Conservation (phyloP, 495 filamentous ascomycete species). For the Acidomyces sp. region DNA sequence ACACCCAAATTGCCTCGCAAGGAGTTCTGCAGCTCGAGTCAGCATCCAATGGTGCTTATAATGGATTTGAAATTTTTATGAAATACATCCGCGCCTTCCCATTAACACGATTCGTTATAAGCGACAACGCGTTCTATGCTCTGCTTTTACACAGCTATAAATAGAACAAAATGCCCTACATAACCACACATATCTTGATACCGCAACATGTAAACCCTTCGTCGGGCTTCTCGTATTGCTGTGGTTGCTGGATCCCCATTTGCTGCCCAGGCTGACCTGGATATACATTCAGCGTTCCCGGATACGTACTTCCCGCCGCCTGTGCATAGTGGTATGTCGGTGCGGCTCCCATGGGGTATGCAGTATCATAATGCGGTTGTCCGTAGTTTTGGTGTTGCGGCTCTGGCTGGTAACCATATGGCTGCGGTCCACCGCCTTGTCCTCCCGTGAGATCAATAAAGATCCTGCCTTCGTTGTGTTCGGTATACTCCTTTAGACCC, state of each 20-base stretch:
- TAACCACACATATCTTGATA: conserved; percentile 20
- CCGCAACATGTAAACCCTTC: conserved; percentile 19
- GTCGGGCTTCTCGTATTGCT: conserved; percentile 11
- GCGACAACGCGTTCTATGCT: no score
- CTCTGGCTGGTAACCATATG: conserved; percentile 5
- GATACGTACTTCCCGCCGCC: conserved; percentile 5
- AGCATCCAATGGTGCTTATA: no score
- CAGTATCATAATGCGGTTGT: conserved; percentile 18
- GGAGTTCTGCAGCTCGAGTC: no score
- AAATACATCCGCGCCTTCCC: no score
- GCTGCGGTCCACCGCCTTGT: conserved; percentile 1
- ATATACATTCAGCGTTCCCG: conserved; percentile 4
- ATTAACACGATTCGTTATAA: no score
- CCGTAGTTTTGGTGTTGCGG: conserved; percentile 18
- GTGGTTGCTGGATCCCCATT: conserved; percentile 9
- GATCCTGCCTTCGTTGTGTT: conserved; percentile 78
- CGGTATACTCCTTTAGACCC: conserved; percentile 66
- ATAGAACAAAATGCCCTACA: no score
- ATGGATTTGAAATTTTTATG: no score
- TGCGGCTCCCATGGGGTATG: conserved; percentile 17
- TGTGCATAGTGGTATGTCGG: conserved; percentile 13
- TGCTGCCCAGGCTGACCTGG: conserved; percentile 14
- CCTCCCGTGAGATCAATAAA: conserved; percentile 46
- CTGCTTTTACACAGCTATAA: no score
- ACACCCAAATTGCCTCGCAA: no score